phyloP scores from a whole-genome alignment of 2,329 filamentous ascomycete species.

The Juglanconis juglandina region DNA sequence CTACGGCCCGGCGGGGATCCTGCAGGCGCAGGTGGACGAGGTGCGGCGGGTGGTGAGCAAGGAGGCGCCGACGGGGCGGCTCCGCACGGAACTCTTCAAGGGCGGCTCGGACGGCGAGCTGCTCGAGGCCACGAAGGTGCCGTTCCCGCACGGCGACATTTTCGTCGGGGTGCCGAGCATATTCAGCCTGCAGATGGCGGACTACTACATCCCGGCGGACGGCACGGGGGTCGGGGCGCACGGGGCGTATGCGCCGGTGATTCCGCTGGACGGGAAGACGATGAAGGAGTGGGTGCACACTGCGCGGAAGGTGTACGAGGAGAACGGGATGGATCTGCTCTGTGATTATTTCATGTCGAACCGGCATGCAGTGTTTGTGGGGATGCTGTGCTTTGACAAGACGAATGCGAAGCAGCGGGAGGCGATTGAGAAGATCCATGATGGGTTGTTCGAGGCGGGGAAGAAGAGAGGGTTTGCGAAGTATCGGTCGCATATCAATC shows the following conservation, averaged over 20 bases:
- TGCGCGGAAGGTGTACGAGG: constrained; percentile 39
- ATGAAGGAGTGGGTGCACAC: constrained; percentile 39
- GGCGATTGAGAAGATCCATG: constrained; percentile 33
- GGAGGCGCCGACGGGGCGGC: constrained; percentile 34
- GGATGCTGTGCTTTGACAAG: constrained; percentile 47
- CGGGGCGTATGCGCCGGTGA: constrained; percentile 35
- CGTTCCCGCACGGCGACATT: constrained; percentile 31
- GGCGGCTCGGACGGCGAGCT: constrained; percentile 34
- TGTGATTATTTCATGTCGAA: constrained; percentile 49
- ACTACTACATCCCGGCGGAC: constrained; percentile 31
- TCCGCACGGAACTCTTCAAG: constrained; percentile 34
- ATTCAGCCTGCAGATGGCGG: constrained; percentile 34
- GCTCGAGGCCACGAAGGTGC: constrained; percentile 34
- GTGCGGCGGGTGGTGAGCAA: constrained; percentile 32
- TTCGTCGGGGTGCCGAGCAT: constrained; percentile 34
- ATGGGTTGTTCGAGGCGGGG: constrained; percentile 31
- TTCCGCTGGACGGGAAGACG: constrained; percentile 34
- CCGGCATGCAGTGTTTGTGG: constrained; percentile 42
- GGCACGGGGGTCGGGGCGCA: constrained; percentile 31
- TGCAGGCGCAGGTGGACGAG: constrained; percentile 43
- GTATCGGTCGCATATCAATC: constrained; percentile 36
- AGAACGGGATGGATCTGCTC: constrained; percentile 39
- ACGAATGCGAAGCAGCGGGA: constrained; percentile 34
- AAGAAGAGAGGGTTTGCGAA: constrained; percentile 35
- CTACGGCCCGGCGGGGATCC: constrained; percentile 38